A percentile compares a stretch with the other conserved stretches of the same genome.
phyloP scores from a whole-genome alignment of 2,329 filamentous ascomycete species.

The Trematosphaeria pertusa region DNA sequence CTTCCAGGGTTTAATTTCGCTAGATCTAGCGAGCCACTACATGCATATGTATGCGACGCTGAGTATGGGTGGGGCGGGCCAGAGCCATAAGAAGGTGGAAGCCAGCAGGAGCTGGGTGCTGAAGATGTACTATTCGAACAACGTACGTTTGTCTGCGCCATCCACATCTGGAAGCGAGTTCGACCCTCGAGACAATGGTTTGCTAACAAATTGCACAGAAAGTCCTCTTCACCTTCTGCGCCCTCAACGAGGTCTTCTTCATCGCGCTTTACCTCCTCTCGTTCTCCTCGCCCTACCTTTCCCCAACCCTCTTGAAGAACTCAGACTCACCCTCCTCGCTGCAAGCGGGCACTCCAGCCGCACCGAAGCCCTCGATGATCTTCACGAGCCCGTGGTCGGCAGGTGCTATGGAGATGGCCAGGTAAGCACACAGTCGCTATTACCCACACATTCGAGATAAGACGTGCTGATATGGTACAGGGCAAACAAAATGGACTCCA shows the following conservation, averaged over 20 bases:
- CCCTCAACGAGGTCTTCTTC: constrained; percentile 95
- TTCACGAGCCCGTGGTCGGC: constrained; percentile 92
- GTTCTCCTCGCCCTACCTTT: constrained; percentile 89
- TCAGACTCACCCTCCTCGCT: constrained; percentile 61
- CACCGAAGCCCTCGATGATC: constrained; percentile 72
- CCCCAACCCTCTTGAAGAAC: constrained; percentile 76
- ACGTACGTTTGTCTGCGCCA: too few relatives aligned
- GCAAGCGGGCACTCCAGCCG: constrained; percentile 72
- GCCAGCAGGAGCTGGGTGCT: constrained; percentile 86
- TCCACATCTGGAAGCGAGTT: too few relatives aligned
- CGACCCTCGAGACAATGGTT: background rate
- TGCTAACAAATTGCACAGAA: constrained; percentile 60
- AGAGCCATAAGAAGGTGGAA: constrained; percentile 93
- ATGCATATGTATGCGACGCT: constrained; percentile 99
- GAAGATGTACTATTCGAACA: constrained; percentile 97
- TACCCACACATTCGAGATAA: background rate
- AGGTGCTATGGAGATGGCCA: constrained; percentile 87
- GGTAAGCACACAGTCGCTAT: constrained; percentile 47
- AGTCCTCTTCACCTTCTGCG: constrained; percentile 90
- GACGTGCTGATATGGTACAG: constrained; percentile 24
- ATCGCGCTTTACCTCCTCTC: constrained; percentile 97
- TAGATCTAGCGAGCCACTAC: constrained; percentile 96
- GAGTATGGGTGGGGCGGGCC: constrained; percentile 79
- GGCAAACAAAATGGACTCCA: constrained; percentile 78
- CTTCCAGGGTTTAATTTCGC: constrained; percentile 90